Evolutionary conservation across 192 early-diverging fungal species (phyloP).

Genomic region (Coemansia sp.): DNA sequence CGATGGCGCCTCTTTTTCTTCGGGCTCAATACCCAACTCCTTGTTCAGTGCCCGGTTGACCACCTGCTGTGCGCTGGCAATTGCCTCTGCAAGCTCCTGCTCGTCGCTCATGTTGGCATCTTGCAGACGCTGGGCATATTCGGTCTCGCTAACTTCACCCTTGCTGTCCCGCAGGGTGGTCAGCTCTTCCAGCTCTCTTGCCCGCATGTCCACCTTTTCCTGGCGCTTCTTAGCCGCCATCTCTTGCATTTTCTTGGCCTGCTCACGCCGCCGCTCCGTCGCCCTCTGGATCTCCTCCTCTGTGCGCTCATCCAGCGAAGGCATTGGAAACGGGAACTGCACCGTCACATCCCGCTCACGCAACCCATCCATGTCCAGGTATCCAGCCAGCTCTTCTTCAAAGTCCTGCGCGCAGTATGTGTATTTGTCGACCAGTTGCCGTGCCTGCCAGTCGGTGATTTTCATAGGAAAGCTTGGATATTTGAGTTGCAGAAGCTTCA

Average conservation of each 20-base stretch:
- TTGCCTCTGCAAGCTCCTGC: conserved; percentile 68
- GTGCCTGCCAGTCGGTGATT: conserved; percentile 70
- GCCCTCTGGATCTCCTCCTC: conserved; percentile 72
- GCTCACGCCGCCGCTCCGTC: conserved; percentile 68
- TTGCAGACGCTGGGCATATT: conserved; percentile 53
- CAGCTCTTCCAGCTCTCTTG: conserved; percentile 60
- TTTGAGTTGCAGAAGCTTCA: conserved; percentile 85
- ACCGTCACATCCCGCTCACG: conserved; percentile 63
- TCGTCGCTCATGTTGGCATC: conserved; percentile 64
- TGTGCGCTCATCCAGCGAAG: conserved; percentile 67
- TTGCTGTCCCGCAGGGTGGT: conserved; percentile 29
- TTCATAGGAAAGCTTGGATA: conserved; percentile 86
- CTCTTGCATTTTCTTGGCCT: conserved; percentile 72
- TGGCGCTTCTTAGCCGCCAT: conserved; percentile 75
- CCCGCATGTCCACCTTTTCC: conserved; percentile 75
- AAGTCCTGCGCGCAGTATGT: conserved; percentile 77
- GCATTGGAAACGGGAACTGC: conserved; percentile 75
- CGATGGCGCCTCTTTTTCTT: conserved; percentile 71
- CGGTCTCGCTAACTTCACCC: conserved; percentile 16
- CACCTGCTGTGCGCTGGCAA: conserved; percentile 63
- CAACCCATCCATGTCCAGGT: conserved; percentile 62
- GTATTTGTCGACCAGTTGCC: conserved; percentile 68
- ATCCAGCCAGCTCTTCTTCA: conserved; percentile 60
- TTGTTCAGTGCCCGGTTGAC: conserved; percentile 75
- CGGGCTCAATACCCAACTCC: conserved; percentile 75